These are phyloP conservation scores for Rachicladosporium sp. DNA, from an alignment of 2,329 filamentous ascomycete genomes.

Conservation along the genomic window DNA sequence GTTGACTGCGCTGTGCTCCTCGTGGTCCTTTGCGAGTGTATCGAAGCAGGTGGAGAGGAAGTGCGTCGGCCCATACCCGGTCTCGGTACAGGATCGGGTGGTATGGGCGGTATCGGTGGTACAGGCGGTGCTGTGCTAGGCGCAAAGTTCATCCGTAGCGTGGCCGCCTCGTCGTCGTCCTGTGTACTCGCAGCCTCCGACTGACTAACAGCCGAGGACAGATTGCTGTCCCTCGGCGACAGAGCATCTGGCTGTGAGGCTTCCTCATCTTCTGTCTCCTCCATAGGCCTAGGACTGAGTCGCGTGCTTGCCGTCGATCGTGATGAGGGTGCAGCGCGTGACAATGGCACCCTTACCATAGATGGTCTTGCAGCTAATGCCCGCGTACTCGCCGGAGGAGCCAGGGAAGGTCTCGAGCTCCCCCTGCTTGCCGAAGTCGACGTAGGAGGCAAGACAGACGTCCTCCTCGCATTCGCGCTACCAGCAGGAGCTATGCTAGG, in stretches of 20 bases:
- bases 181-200: conserved; percentile 8
- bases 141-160: conserved; percentile 16
- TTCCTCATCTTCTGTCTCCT: conserved; percentile 8
- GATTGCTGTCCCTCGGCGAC: conserved; percentile 12
- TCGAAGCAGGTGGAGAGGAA: conserved; percentile 21
- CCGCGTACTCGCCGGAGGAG: conserved; percentile 8
- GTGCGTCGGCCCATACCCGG: conserved; percentile 17
- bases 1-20: conserved; percentile 39
- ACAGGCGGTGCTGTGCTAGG: conserved; percentile 4
- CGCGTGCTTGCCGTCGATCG: conserved; percentile 2
- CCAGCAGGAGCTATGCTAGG: conserved; percentile 38
- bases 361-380: conserved; percentile 6
- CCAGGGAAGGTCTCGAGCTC: conserved; percentile 8
- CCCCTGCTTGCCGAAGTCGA: conserved; percentile 20
- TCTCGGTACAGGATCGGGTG: conserved; percentile 11
- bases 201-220: conserved; percentile 11
- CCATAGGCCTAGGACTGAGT: no score
- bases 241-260: conserved; percentile 2
- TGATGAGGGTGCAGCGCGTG: conserved; percentile 5
- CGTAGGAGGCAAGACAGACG: conserved; percentile 18
- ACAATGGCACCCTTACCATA: conserved; percentile 6
- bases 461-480: conserved; percentile 14
- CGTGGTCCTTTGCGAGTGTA: conserved; percentile 20
- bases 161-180: conserved; percentile 11
- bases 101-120: conserved; percentile 16